These are phyloP conservation scores for Scleroderma citrinum DNA, from an alignment of 768 basidiomycete genomes.

Conservation along the genomic window DNA sequence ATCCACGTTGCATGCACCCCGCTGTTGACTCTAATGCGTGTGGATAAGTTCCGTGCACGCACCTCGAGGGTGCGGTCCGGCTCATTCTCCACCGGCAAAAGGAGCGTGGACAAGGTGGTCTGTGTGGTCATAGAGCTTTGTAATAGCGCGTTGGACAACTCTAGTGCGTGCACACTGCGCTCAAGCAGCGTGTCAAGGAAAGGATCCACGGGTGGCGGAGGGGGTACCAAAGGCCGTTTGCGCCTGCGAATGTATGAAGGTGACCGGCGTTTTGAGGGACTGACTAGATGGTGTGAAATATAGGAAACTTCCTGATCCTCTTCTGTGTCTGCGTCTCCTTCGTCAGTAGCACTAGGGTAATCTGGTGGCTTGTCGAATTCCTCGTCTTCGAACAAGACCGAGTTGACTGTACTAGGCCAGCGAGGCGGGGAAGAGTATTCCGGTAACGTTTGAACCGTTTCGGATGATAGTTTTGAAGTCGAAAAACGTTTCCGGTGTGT, in stretches of 20 bases:
- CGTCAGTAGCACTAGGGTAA: conserved; percentile 72
- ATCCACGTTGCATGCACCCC: conserved; percentile 53
- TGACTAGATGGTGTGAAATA: conserved; percentile 22
- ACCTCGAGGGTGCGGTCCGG: conserved; percentile 42
- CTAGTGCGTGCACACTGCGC: conserved; percentile 78
- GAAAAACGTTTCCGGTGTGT: conserved; percentile 56
- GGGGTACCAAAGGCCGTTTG: conserved; percentile 20
- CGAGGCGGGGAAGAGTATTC: conserved; percentile 46
- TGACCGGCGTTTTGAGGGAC: conserved; percentile 31
- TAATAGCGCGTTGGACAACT: conserved; percentile 77
- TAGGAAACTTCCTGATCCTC: conserved; percentile 20
- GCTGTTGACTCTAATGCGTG: conserved; percentile 42
- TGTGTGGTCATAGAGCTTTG: conserved; percentile 73
- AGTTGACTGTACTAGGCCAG: conserved; percentile 12
- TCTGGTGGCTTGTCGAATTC: conserved; percentile 64
- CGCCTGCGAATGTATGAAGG: conserved; percentile 17
- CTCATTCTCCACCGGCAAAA: conserved; percentile 38
- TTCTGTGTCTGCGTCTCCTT: conserved; percentile 68
- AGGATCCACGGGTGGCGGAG: conserved; percentile 34
- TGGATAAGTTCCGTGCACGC: conserved; percentile 47
- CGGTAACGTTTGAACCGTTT: conserved; percentile 60
- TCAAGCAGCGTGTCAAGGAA: conserved; percentile 74
- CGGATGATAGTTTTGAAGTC: conserved; percentile 53
- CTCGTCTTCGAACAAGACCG: conserved; percentile 20
- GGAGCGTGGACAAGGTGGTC: conserved; percentile 43